Percentiles rank a stretch among this genome's conserved stretches.
Evolutionary conservation across 73 alveolate genomes (phyloP).

Genomic region (Stentor roeselii): DNA sequence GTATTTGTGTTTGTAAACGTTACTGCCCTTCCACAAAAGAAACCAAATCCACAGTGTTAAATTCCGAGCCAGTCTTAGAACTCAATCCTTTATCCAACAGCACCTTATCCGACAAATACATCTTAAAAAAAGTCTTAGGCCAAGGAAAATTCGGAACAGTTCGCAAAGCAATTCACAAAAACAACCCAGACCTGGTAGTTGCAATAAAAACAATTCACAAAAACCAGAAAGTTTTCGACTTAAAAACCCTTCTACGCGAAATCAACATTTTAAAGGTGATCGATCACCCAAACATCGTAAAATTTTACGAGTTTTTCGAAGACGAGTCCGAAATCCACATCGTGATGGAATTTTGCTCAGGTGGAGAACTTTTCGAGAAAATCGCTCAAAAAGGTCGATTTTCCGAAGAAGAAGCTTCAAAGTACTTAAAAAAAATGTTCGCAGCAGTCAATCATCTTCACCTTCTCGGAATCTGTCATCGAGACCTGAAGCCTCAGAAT

Average conservation of each 20-base stretch:
- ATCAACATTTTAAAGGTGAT: slow-evolving; percentile 51
- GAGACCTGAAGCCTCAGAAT: slow-evolving; percentile 59
- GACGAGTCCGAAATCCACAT: slow-evolving; percentile 58
- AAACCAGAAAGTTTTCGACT: slow-evolving; percentile 3
- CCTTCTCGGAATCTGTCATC: slow-evolving; percentile 39
- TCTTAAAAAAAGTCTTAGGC: not conserved
- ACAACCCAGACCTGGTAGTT: not conserved
- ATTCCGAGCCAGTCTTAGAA: too few relatives aligned
- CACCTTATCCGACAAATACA: slow-evolving; percentile 22
- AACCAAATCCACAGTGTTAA: too few relatives aligned
- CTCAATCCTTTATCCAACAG: too few relatives aligned
- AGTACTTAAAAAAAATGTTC: slow-evolving; percentile 40
- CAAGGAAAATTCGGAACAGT: slow-evolving; percentile 26
- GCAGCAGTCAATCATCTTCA: slow-evolving; percentile 58
- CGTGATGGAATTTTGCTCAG: slow-evolving; percentile 68
- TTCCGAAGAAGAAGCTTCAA: slow-evolving; percentile 54
- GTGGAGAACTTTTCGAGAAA: slow-evolving; percentile 57
- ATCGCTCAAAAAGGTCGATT: slow-evolving; percentile 49
- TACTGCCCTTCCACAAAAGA: too few relatives aligned
- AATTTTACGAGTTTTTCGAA: slow-evolving; percentile 65
- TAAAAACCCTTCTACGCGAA: slow-evolving; percentile 54
- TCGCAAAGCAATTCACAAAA: not conserved
- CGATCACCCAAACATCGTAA: slow-evolving; percentile 67
- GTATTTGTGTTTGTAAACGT: too few relatives aligned
- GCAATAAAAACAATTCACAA: slow-evolving; percentile 26